Evolutionary conservation across 768 basidiomycete genomes (phyloP).

Genomic region (Dioszegia aurantiaca): DNA sequence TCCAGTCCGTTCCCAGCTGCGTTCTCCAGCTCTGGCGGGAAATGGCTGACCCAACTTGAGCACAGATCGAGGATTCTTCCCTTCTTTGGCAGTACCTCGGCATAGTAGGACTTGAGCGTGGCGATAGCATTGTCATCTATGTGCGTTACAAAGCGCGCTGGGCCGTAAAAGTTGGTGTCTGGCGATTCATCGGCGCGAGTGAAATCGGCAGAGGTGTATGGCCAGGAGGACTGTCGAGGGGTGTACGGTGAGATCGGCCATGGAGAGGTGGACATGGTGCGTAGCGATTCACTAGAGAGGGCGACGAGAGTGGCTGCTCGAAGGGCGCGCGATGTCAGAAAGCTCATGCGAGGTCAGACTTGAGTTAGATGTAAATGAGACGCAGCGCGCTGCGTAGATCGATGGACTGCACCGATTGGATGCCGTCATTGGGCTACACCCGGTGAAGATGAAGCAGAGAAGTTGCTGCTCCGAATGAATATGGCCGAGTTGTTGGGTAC

Average conservation of each 20-base stretch:
- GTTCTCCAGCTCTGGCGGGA: conserved; percentile 21
- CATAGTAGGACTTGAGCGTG: conserved; percentile 25
- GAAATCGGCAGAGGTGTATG: conserved; percentile 14
- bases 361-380: no score
- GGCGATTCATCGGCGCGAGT: conserved; percentile 11
- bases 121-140: conserved; percentile 38
- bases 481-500: not conserved
- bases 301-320: conserved; percentile 2
- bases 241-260: conserved; percentile 10
- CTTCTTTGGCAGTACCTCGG: conserved; percentile 17
- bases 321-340: not conserved
- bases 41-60: conserved; percentile 38
- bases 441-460: no score
- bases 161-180: conserved; percentile 29
- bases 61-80: conserved; percentile 34
- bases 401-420: no score
- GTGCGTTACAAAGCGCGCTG: conserved; percentile 32
- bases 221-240: conserved; percentile 13
- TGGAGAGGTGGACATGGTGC: conserved; percentile 7
- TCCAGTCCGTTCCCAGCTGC: conserved; percentile 6
- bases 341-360: not conserved
- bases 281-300: not conserved
- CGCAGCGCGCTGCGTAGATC: no score
- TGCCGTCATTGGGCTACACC: no score
- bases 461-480: not conserved